A percentile compares a stretch with the other conserved stretches of the same genome.
phyloP scores from a whole-genome alignment of 1,139 yeast genomes.

The Geotrichum europaeum region DNA sequence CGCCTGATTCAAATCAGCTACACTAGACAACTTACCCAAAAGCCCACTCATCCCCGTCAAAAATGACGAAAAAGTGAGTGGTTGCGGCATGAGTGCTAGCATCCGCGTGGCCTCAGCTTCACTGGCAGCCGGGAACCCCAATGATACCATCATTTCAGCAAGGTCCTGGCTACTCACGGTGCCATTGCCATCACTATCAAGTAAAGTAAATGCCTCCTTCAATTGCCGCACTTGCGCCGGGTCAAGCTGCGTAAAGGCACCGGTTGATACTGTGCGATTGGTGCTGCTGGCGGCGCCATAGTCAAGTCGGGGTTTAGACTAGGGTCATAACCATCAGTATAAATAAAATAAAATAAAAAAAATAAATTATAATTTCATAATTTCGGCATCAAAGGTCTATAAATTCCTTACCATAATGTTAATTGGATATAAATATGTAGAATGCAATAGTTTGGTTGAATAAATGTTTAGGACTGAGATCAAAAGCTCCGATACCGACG shows the following conservation, averaged over 20 bases:
- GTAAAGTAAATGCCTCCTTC: constrained; percentile 51
- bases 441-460: neutral
- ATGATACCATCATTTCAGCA: constrained; percentile 48
- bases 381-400: no score
- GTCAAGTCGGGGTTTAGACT: constrained; percentile 9
- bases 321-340: neutral
- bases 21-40: constrained; percentile 53
- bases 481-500: neutral
- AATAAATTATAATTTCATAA: no score
- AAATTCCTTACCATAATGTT: no score
- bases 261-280: constrained; percentile 26
- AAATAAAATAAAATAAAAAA: no score
- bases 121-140: constrained; percentile 42
- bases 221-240: constrained; percentile 40
- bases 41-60: constrained; percentile 61
- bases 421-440: no score
- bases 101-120: constrained; percentile 39
- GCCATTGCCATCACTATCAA: constrained; percentile 86
- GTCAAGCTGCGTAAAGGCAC: constrained; percentile 35
- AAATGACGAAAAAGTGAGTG: constrained; percentile 66
- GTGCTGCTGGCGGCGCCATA: constrained; percentile 1
- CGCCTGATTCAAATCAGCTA: constrained; percentile 56
- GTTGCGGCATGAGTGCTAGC: constrained; percentile 47
- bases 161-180: constrained; percentile 56
- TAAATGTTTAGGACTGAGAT: no score